These are phyloP conservation scores for Arabidopsis lyrata DNA, from an alignment of 441 rosid species.

Conservation along the genomic window DNA sequence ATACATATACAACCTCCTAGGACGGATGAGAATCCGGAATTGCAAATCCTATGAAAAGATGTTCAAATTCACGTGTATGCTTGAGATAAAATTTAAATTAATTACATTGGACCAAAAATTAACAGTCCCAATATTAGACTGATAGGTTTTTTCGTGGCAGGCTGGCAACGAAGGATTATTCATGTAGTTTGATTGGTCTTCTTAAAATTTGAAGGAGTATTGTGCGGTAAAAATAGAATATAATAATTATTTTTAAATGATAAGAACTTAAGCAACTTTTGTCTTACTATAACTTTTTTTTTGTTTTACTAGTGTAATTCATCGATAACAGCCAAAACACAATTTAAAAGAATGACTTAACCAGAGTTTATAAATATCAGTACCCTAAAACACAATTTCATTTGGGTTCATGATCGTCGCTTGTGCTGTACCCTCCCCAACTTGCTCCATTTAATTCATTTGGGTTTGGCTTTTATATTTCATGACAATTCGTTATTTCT, in stretches of 20 bases:
- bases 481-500: too few species aligned
- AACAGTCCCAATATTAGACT: neutral
- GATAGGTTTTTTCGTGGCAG: conserved; percentile 15
- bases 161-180: conserved; percentile 21
- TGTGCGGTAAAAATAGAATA: neutral
- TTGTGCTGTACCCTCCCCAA: conserved; percentile 48
- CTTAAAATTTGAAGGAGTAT: conserved; percentile 3
- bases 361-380: neutral
- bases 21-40: conserved; percentile 49
- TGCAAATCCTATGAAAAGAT: conserved; percentile 38
- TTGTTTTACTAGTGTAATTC: neutral
- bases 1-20: conserved; percentile 38
- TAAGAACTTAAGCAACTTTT: neutral
- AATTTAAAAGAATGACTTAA: neutral
- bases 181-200: conserved; percentile 11
- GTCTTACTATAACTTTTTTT: neutral
- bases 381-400: conserved; percentile 11
- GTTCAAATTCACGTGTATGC: conserved; percentile 31
- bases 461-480: neutral
- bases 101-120: neutral
- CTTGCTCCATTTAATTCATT: conserved; percentile 40
- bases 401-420: conserved; percentile 43
- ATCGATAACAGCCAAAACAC: conserved; percentile 12
- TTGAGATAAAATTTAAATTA: neutral
- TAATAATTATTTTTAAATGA: neutral